These are phyloP conservation scores for Claviceps purpurea DNA, from an alignment of 2,329 filamentous ascomycete species.

Conservation along the genomic window DNA sequence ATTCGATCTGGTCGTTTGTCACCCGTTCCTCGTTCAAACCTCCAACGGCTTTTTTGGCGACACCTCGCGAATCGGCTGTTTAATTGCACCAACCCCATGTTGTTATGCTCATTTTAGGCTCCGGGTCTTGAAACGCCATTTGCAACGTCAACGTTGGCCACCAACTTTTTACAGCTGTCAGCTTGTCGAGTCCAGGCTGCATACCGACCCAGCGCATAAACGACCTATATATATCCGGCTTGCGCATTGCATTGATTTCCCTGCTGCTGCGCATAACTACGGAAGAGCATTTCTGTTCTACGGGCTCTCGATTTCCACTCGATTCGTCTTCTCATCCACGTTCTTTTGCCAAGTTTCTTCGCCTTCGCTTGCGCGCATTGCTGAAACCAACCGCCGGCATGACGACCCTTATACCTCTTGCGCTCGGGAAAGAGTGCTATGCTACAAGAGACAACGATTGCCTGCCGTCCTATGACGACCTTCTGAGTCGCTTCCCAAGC, in stretches of 20 bases:
- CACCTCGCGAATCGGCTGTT: background rate
- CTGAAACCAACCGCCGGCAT: slow-evolving; percentile 8
- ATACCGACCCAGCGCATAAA: too few relatives aligned
- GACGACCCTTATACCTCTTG: slow-evolving; percentile 19
- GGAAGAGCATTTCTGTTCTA: too few relatives aligned
- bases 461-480: background rate
- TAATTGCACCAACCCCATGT: background rate
- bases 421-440: slow-evolving; percentile 11
- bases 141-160: slow-evolving; percentile 3
- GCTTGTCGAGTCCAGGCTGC: background rate
- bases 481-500: slow-evolving; percentile 1
- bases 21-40: background rate
- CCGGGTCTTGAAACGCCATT: slow-evolving; percentile 4
- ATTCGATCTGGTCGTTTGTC: background rate
- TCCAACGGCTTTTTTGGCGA: background rate
- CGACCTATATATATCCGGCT: background rate
- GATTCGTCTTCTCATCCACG: background rate
- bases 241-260: too few relatives aligned
- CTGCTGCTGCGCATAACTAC: too few relatives aligned
- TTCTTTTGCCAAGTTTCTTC: background rate
- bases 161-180: background rate
- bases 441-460: slow-evolving; percentile 1
- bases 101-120: background rate
- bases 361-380: background rate
- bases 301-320: too few relatives aligned